Percentiles rank a stretch among this genome's conserved stretches.
Evolutionary conservation across 75 land plant species (phyloP).

Genomic region (Picea glauca): DNA sequence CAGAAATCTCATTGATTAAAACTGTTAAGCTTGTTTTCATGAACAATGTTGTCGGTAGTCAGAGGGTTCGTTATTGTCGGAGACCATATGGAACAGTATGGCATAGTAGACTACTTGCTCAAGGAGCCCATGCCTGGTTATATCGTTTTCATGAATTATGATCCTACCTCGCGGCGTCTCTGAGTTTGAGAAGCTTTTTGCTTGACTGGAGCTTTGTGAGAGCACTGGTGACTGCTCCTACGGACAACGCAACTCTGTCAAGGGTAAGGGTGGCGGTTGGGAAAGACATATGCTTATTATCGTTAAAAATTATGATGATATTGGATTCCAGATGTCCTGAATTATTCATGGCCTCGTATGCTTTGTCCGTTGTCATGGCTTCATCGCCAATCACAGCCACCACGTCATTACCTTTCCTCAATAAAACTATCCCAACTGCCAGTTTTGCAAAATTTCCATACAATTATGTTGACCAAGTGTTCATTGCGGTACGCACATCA

Average conservation of each 20-base stretch:
- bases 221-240: slow-evolving; percentile 38
- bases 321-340: slow-evolving; percentile 42
- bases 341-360: slow-evolving; percentile 50
- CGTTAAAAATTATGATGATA: slow-evolving; percentile 41
- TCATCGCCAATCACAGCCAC: slow-evolving; percentile 47
- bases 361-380: slow-evolving; percentile 48
- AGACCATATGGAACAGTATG: too few species aligned
- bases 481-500: too few species aligned
- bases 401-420: slow-evolving; percentile 33
- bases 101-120: too few species aligned
- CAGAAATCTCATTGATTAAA: too few species aligned
- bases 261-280: slow-evolving; percentile 43
- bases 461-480: too few species aligned
- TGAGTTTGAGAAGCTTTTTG: slow-evolving; percentile 10
- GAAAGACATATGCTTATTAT: slow-evolving; percentile 44
- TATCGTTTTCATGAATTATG: too few species aligned
- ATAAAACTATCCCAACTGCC: slow-evolving; percentile 43
- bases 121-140: too few species aligned
- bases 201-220: slow-evolving; percentile 32
- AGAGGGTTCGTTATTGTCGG: too few species aligned
- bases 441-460: slow-evolving; percentile 16
- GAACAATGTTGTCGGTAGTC: too few species aligned
- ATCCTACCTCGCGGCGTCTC: slow-evolving; percentile 21
- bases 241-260: slow-evolving; percentile 43
- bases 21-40: too few species aligned